Evolutionary conservation across 2,329 filamentous ascomycete species (phyloP), one percentile per base, ranked within the genome.

Genomic region (Pseudogymnoascus sp.): DNA sequence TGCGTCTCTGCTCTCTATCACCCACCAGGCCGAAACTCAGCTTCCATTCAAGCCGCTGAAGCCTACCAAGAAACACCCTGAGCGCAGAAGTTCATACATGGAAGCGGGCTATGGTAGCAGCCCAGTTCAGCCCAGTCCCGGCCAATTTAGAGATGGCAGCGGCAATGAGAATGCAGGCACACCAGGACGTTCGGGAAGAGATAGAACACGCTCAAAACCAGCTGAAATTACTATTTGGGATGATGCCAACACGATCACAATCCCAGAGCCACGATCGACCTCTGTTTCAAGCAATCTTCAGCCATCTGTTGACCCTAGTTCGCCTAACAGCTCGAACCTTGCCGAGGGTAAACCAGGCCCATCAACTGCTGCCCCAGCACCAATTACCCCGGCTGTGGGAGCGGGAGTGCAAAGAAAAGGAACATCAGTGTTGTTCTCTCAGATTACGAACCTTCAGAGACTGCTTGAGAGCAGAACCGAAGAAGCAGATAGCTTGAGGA

Each of bases 401-500:
- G 31, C 44, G 8, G 27, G 44, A 6, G 8, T 12, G 0, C 55
- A 59, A 38, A 31, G 33, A 36, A 36, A 29, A 5, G 17, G 31
- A 8, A 74, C 72, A 51, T 70, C 72, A 5, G 62, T 73, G 3
- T 71, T 84, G 3, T 77, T 83, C 66, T 70, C 73, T 0, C 81
- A 82, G 66, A 78, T 84, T 12, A 75, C 77, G 13, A 75, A 66
- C 21, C 75, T 87, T 6, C 79, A 81, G 66, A 73, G 72, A 2
- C 78, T 80, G 42, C 69, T 86, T 1, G 74, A 77, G 5, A 65
- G 67, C 7, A 79, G 77, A 60, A 74, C 70, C 0, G 80, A 84
- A 60, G 80, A 84, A 66, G 70, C 73, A 3, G 63, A 68, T 4
- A 77, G 79, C 12, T 70, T 84, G 21, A 75, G 74, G 15, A 74